A percentile compares a stretch with the other conserved stretches of the same genome.
These are phyloP conservation scores for Lotmaria passim DNA, from an alignment of 208 protist genomes.

Conservation along the genomic window DNA sequence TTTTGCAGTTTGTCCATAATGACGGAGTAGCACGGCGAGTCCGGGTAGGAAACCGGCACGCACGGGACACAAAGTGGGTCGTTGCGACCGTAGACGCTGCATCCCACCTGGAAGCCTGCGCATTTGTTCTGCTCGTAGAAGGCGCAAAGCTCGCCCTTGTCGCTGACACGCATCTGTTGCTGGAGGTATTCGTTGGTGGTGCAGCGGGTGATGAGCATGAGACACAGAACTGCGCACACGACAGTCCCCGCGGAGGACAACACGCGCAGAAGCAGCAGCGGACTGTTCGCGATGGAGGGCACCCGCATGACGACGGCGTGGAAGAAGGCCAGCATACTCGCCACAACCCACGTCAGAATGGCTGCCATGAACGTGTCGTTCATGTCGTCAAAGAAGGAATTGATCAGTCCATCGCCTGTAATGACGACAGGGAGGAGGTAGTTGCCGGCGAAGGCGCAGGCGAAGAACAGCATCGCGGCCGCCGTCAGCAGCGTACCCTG, in stretches of 20 bases:
- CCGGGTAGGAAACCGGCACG: background rate
- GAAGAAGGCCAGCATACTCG: background rate
- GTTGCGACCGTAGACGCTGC: background rate
- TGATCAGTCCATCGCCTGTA: background rate
- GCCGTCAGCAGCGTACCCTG: constrained; percentile 58
- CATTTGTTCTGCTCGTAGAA: constrained; percentile 22
- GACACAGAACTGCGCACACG: constrained; percentile 14
- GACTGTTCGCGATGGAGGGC: constrained; percentile 21
- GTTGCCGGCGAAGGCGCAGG: constrained; percentile 2
- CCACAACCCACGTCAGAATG: background rate
- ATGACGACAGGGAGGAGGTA: background rate
- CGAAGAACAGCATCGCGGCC: constrained; percentile 39
- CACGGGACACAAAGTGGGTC: constrained; percentile 4
- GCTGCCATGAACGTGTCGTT: background rate
- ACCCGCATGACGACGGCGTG: constrained; percentile 49
- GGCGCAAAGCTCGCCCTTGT: background rate
- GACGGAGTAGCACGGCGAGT: constrained; percentile 5
- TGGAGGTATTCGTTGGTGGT: background rate
- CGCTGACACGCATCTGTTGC: background rate
- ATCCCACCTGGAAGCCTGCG: constrained; percentile 2
- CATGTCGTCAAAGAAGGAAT: background rate
- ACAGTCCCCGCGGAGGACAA: constrained; percentile 18
- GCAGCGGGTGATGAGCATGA: constrained; percentile 1
- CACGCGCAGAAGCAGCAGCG: constrained; percentile 12
- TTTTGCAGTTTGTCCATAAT: background rate